Percentiles rank a stretch among this genome's conserved stretches.
These are phyloP conservation scores for Tylopilus cervinicoccineus DNA, from an alignment of 768 basidiomycete genomes.

Conservation along the genomic window DNA sequence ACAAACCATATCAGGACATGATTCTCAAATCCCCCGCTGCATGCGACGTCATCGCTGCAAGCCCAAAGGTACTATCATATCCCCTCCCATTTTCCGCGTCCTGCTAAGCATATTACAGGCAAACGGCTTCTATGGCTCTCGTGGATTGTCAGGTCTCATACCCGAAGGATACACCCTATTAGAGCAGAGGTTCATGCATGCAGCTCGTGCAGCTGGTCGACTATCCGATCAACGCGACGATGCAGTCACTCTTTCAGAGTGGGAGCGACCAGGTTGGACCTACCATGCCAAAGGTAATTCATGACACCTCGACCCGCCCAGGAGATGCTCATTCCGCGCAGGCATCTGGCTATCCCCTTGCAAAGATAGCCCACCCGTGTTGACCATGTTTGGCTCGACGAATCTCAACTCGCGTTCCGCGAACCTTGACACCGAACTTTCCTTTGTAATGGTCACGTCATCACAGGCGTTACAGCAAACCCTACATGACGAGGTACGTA, in stretches of 20 bases:
- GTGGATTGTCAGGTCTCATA: conserved; percentile 86
- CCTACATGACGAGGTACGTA: conserved; percentile 51
- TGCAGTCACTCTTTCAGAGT: conserved; percentile 77
- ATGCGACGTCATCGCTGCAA: conserved; percentile 77
- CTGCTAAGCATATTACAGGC: conserved; percentile 50
- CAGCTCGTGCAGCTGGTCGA: conserved; percentile 47
- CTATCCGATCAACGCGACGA: conserved; percentile 24
- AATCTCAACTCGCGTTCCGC: conserved; percentile 92
- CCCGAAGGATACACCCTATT: conserved; percentile 93
- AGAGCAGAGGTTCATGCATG: conserved; percentile 78
- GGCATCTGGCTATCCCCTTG: conserved; percentile 82
- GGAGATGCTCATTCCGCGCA: conserved; percentile 26
- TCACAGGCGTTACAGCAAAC: conserved; percentile 46
- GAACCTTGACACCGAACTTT: conserved; percentile 88
- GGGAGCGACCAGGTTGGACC: conserved; percentile 89
- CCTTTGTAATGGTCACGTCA: conserved; percentile 76
- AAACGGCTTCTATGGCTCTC: conserved; percentile 92
- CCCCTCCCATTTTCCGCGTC: background rate
- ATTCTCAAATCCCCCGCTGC: conserved; percentile 56
- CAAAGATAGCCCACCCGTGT: conserved; percentile 45
- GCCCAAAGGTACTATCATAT: conserved; percentile 63
- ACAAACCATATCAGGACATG: conserved; percentile 70
- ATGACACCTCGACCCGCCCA: background rate
- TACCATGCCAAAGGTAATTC: conserved; percentile 93
- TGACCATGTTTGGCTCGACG: conserved; percentile 91